Evolutionary conservation across 768 basidiomycete species (phyloP).

Genomic region (Suillus subalutaceus): DNA sequence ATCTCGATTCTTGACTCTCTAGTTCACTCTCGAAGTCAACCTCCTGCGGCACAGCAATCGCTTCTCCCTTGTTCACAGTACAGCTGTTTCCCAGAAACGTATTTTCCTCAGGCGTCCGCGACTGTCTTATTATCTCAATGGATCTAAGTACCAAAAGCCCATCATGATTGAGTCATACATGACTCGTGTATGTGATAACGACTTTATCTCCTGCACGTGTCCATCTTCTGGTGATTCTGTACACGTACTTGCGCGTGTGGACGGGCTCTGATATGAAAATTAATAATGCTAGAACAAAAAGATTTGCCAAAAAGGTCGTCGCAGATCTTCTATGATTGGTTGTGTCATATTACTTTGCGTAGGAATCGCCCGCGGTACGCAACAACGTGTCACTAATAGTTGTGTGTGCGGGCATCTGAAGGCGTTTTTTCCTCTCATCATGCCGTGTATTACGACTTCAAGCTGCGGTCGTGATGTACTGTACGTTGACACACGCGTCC

Average conservation of each 20-base stretch:
- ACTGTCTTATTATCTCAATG: background rate
- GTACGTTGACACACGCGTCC: background rate
- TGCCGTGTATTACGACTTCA: background rate
- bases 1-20: too few species aligned
- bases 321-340: constrained; percentile 2
- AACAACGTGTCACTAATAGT: background rate
- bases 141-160: background rate
- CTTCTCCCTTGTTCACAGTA: too few species aligned
- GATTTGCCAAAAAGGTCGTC: background rate
- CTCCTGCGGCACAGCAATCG: background rate
- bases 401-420: background rate
- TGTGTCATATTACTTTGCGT: background rate
- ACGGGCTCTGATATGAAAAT: background rate
- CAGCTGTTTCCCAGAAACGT: background rate
- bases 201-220: background rate
- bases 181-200: background rate
- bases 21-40: too few species aligned
- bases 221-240: background rate
- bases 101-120: background rate
- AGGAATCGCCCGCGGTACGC: background rate
- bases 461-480: background rate
- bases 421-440: background rate
- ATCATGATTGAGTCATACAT: background rate
- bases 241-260: background rate
- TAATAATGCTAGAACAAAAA: background rate